Conservation (phyloP, 2,329 filamentous ascomycete genomes). For the Claviceps humidiphila region DNA sequence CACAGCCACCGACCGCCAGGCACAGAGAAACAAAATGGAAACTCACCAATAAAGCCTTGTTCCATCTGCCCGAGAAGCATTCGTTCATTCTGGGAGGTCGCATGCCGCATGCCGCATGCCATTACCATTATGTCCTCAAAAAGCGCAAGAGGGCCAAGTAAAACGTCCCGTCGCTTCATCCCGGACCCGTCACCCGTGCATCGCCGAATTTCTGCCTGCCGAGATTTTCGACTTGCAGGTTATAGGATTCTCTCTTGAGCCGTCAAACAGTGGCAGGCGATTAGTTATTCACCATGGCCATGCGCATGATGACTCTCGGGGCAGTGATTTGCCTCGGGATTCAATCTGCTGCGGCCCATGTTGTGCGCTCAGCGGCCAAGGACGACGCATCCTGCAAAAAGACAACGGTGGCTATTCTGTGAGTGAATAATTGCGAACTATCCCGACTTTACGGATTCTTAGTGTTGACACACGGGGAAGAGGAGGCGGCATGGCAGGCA, state of each 20-base stretch:
- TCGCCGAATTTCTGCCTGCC: too few relatives aligned
- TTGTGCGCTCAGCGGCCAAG: not conserved
- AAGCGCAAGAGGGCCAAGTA: too few relatives aligned
- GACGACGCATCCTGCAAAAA: slow-evolving; percentile 12
- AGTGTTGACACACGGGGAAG: slow-evolving; percentile 1
- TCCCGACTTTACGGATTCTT: not conserved
- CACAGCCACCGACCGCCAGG: too few relatives aligned
- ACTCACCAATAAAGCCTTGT: too few relatives aligned
- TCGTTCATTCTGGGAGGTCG: too few relatives aligned
- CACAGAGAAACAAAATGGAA: too few relatives aligned
- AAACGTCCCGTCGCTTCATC: too few relatives aligned
- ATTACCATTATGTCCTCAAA: too few relatives aligned
- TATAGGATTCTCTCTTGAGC: slow-evolving; percentile 20
- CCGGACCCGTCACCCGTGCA: too few relatives aligned
- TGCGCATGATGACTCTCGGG: not conserved
- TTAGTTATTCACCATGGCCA: not conserved
- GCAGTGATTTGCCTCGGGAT: not conserved
- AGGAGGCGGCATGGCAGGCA: slow-evolving; percentile 49
- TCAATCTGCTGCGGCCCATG: slow-evolving; percentile 5
- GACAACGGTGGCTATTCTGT: slow-evolving; percentile 20
- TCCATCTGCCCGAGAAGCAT: too few relatives aligned
- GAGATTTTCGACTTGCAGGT: too few relatives aligned
- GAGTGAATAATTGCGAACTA: not conserved
- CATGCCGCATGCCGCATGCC: too few relatives aligned
- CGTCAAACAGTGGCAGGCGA: slow-evolving; percentile 33